These are phyloP conservation scores for Linnemannia exigua DNA, from an alignment of 192 early-diverging fungal genomes.

Conservation along the genomic window DNA sequence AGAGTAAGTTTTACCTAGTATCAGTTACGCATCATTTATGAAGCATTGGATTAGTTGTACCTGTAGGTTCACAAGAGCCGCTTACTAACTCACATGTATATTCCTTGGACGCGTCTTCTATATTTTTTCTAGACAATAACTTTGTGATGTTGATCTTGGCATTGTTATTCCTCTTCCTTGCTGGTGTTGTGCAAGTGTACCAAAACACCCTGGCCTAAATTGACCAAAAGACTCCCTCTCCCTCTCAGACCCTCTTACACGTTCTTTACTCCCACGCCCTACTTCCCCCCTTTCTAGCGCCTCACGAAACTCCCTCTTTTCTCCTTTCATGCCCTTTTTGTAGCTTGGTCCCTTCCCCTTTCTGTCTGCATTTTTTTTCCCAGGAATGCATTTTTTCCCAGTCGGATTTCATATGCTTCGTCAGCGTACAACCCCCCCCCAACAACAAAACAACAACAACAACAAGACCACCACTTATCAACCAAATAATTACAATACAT, in stretches of 20 bases:
- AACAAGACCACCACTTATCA: background rate
- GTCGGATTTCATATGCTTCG: background rate
- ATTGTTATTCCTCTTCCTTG: conserved; percentile 49
- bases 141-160: conserved; percentile 51
- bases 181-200: conserved; percentile 37
- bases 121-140: conserved; percentile 36
- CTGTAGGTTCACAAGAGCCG: background rate
- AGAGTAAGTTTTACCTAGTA: conserved; percentile 33
- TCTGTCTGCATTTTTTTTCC: background rate
- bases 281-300: background rate
- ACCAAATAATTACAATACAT: no score
- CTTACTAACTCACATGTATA: background rate
- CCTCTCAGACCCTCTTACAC: background rate
- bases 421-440: background rate
- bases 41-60: background rate
- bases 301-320: background rate
- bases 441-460: background rate
- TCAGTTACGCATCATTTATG: background rate
- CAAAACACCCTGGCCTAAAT: conserved; percentile 25
- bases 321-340: background rate
- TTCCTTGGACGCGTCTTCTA: background rate
- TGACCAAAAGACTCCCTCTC: no score
- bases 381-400: background rate
- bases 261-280: no score
- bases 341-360: no score